Evolutionary conservation across 495 filamentous ascomycete species (phyloP).

Genomic region (Penicillium cosmopolitanum): DNA sequence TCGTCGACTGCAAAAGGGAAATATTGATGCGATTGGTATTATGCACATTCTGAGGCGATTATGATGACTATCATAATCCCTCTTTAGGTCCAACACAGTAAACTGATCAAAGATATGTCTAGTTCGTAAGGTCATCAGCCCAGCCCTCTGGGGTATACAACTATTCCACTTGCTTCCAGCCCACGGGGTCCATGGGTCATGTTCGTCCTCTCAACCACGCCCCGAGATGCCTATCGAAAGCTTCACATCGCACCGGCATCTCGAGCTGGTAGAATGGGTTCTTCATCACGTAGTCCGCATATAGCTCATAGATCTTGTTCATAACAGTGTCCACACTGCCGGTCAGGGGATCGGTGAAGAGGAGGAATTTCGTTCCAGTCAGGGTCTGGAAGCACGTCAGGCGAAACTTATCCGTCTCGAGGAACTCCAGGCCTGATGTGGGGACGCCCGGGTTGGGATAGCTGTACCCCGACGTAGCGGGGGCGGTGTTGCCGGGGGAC

Average conservation of each 20-base stretch:
- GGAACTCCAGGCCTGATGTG: constrained; percentile 76
- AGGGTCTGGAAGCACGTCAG: constrained; percentile 93
- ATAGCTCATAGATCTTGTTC: constrained; percentile 87
- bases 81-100: not conserved
- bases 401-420: constrained; percentile 89
- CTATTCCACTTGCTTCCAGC: constrained; percentile 2
- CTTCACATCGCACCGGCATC: constrained; percentile 95
- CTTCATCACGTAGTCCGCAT: constrained; percentile 98
- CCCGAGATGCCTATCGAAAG: constrained; percentile 83
- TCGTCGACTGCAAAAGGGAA: constrained; percentile 13
- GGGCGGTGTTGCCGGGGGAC: constrained; percentile 28
- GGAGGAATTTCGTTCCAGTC: constrained; percentile 92
- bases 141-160: constrained; percentile 7
- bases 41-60: constrained; percentile 20
- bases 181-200: constrained; percentile 14
- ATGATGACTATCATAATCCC: constrained; percentile 1
- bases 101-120: constrained; percentile 22
- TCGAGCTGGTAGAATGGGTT: constrained; percentile 98
- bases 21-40: constrained; percentile 32
- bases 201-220: constrained; percentile 47
- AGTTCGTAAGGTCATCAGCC: constrained; percentile 37
- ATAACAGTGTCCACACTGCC: constrained; percentile 82
- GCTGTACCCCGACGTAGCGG: constrained; percentile 32
- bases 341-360: constrained; percentile 93
- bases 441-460: constrained; percentile 54